Percentiles rank a stretch among this genome's conserved stretches.
Conservation (phyloP, 169 alveolate species). For the Eimeria maxima region DNA sequence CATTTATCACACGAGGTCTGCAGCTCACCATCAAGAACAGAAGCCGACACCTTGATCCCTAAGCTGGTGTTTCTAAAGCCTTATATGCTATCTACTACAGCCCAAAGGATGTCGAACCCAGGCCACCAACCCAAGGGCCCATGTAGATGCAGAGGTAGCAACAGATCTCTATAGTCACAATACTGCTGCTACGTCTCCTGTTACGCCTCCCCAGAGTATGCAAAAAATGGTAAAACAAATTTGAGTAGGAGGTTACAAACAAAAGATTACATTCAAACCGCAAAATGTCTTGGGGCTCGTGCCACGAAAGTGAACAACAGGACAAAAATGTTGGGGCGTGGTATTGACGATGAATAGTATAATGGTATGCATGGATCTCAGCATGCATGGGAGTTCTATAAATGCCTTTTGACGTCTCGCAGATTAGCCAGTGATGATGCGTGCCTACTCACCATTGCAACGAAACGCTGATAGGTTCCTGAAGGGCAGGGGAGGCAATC, state of each 20-base stretch:
- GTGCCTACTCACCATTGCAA: constrained; percentile 66
- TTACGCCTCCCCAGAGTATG: neutral
- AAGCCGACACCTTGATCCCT: neutral
- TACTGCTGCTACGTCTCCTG: neutral
- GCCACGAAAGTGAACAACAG: neutral
- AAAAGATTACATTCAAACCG: neutral
- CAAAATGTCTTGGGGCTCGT: neutral
- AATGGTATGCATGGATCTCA: neutral
- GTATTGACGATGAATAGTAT: neutral
- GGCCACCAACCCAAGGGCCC: neutral
- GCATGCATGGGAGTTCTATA: neutral
- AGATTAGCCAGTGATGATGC: neutral
- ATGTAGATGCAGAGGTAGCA: neutral
- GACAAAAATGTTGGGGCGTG: neutral
- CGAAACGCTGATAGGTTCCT: constrained; percentile 84
- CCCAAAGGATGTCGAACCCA: neutral
- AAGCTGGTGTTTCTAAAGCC: neutral
- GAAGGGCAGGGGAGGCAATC: constrained; percentile 87
- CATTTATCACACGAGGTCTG: constrained; percentile 79
- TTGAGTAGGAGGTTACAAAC: neutral
- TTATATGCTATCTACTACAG: neutral
- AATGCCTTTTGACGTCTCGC: neutral
- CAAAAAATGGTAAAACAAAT: neutral
- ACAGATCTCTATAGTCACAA: neutral
- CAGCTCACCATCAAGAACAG: neutral